Base-by-base conservation (phyloP, 495 filamentous ascomycete species). In the Penicillium atrosanguineum region DNA sequence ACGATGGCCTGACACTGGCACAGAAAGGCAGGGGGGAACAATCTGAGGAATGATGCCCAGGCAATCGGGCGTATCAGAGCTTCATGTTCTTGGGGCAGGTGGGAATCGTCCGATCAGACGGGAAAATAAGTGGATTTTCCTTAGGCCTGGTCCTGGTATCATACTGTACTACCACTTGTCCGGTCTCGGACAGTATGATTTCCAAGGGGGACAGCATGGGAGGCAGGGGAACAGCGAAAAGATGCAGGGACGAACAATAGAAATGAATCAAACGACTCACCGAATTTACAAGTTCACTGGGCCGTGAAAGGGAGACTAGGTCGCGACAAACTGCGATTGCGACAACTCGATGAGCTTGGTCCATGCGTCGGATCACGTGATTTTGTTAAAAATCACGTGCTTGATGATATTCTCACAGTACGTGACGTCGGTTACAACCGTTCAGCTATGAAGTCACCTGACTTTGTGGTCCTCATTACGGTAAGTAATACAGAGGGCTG, bases 1-100 rank as follows among this genome's bases (percentile, higher is more conserved):
- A 69, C 67, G 65, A 72, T 72, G 70, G 67, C 62, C 69, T 73
- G 69, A 73, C 56, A 62, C 53, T 64, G 56, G 40, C 46, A 55
- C 7, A 40, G 38, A 46, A 50, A 64, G 55, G 54, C 48, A 62
- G 59, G 62, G 63, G 52, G 38, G 53, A 46, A 51, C 53, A 62
- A 52, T 49, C 46, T 55, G 52, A 53, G 44, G 53, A 53, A 56
- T 53, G 47, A 55, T 61, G 59, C 50, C 26, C 31, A 51, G 19
- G 39, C 44, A 45, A 55, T 62, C 46, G 47, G 48, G 50, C 61
- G 31, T 61, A 65, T 65, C 54, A 64, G 43, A 57, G 44, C 18
- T 14, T 19, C 20, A 12, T 14, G 41, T 44, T 45, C 46, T 39
- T 25, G 38, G 44, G 57, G 36, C 39, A 37, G 54, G 60, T 57